Evolutionary conservation across 352 stramenopile species (phyloP), one percentile per base, ranked within the genome.

Genomic region (Phytopythium oedochilum): DNA sequence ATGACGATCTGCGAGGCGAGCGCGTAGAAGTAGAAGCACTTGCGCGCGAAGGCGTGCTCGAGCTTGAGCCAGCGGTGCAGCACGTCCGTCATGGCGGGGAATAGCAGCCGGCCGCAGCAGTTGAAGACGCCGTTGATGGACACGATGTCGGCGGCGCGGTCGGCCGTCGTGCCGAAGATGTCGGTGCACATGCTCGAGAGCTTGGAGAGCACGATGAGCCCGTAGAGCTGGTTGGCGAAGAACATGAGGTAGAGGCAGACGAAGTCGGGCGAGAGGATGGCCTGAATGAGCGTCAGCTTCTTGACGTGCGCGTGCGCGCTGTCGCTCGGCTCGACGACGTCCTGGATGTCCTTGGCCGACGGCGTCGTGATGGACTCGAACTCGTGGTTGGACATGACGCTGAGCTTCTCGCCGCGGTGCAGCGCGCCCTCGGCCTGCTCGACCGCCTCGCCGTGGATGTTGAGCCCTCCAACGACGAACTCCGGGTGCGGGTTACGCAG

Each of bases 161-260:
- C 51, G 1, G 74, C 49, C 0, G 54, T 70, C 55, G 75, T 82
- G 20, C 60, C 61, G 45, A 87, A 87, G 1, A 85, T 52, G 25
- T 72, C 68, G 1, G 64, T 66, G 54, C 69, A 78, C 76, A 87
- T 87, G 54, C 43, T 70, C 15, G 72, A 83, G 9, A 88, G 67
- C 59, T 79, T 79, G 38, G 77, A 88, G 14, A 88, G 66, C 38
- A 85, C 75, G 46, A 88, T 82, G 55, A 88, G 70, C 0, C 77
- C 77, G 59, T 83, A 88, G 15, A 84, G 59, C 56, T 84, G 75
- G 55, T 84, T 84, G 56, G 60, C 68, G 43, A 79, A 79, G 60
- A 86, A 81, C 75, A 86, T 86, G 57, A 88, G 68, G 68, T 86
- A 88, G 38, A 88, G 63, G 71, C 82, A 84, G 50, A 81, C 49